Base-by-base conservation (phyloP, 2,329 filamentous ascomycete genomes). In the Colletotrichum siamense region DNA sequence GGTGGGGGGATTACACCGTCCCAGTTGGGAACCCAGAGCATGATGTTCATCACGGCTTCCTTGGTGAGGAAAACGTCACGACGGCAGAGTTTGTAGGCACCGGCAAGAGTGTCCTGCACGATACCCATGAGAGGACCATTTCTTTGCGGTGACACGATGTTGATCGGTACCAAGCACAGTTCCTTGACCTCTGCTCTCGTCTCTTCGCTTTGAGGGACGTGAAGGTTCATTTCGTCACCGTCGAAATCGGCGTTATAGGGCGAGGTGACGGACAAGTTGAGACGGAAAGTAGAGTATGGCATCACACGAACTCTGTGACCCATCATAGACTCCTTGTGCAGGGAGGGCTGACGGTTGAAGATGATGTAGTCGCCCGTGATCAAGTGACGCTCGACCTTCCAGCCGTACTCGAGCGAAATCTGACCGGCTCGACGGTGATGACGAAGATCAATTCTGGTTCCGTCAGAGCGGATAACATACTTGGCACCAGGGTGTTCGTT, bases 251-350 rank as follows among this genome's bases (percentile, higher is more conserved):
- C 97, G 88, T 99, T 99, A 90, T 99, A 99, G 0, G 97, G 97
- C 32, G 96, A 98, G 1, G 98, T 99, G 82, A 99, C 97, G 1
- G 97, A 99, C 80, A 99, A 86, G 82, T 99, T 99, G 63, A 99
- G 91, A 78, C 97, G 94, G 89, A 99, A 99, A 2, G 97, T 99
- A 8, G 97, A 99, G 85, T 98, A 99, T 5, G 97, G 97, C 96
- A 99, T 99, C 77, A 99, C 97, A 77, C 94, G 94, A 78, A 99
- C 97, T 81, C 95, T 93, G 86, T 99, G 97, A 85, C 95, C 97
- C 98, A 99, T 99, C 97, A 99, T 99, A 77, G 97, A 99, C 84
- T 99, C 97, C 86, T 99, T 99, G 90, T 99, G 97, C 82, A 99
- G 90, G 44, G 97, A 99, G 1, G 97, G 97, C 84, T 99, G 97